Conservation (phyloP, 139 green algal species). For the Tetradesmus lagerheimii region DNA sequence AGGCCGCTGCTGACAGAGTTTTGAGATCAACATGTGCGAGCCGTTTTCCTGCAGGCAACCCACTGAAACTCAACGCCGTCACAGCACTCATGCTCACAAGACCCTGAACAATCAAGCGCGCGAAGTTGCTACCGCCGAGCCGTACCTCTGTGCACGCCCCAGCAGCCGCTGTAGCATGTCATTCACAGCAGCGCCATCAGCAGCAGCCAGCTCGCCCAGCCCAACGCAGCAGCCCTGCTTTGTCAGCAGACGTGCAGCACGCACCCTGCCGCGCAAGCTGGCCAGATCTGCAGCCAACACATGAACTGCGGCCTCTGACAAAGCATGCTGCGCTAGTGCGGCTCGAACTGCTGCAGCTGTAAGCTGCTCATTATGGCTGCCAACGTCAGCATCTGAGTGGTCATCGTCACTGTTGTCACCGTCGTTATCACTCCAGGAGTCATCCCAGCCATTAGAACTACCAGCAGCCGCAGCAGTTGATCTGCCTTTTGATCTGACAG, state of each 20-base stretch:
- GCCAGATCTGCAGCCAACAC: background rate
- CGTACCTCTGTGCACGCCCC: background rate
- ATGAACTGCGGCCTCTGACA: background rate
- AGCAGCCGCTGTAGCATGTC: constrained; percentile 14
- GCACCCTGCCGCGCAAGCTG: background rate
- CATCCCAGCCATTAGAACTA: constrained; percentile 10
- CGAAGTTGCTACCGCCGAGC: too few species aligned
- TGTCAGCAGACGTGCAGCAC: constrained; percentile 32
- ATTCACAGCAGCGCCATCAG: constrained; percentile 15
- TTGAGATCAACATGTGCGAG: too few species aligned
- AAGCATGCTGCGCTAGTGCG: background rate
- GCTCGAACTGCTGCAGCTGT: background rate
- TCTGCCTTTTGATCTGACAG: background rate
- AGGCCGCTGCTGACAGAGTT: too few species aligned
- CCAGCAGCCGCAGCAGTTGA: background rate
- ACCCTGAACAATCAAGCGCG: too few species aligned
- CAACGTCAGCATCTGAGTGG: background rate
- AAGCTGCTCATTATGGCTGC: background rate
- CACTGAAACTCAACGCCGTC: too few species aligned
- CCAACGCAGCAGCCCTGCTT: constrained; percentile 25
- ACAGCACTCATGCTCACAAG: too few species aligned
- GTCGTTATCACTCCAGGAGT: constrained; percentile 12
- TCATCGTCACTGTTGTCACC: background rate
- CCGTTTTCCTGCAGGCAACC: too few species aligned
- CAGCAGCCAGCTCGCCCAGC: constrained; percentile 7